Evolutionary conservation across 176 grass and related monocot genomes (phyloP), one percentile per base, ranked within the genome.

Genomic region (Aegilops umbellulata): DNA sequence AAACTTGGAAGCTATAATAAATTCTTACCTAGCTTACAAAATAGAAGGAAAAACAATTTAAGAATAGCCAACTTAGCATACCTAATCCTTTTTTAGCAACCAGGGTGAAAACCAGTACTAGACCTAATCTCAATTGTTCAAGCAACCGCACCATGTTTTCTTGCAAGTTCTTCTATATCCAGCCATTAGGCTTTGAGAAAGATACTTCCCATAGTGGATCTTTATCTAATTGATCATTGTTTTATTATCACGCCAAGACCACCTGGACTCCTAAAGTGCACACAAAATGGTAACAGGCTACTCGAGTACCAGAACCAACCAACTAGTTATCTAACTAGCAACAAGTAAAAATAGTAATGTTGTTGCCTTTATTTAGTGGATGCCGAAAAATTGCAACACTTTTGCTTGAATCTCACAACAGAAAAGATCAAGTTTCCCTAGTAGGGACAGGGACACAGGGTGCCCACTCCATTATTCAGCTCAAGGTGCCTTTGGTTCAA

Each of bases 201-300:
- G 35, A 58, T 42, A 76, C 76, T 84, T 87, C 20, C 57, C 46
- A 29, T 15, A 17, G 16, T 60, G 46, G 10, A 23, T 46, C 42
- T 31, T 26, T 22, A 78, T 86, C 72, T 70, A 86, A 53, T 82
- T 74, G 15, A 49, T 68, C 60, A 11, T 55, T 64, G 10, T 15
- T 65, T 65, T 65, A 22, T 41, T 65, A 55, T 14, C 34, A 68
- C 60, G 79, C 23, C 23, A 20, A 20, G 29, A 81, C 17, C 6
- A 51, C 22, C 82, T 36, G 72, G 61, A 31, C 34, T 63, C 51
- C 76, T 58, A 70, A 63, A 63, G 15, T 72, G 20, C 53, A 65
- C 19, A 62, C 1, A 25, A 17, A 31, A 83, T 65, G 17, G 12
- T 78, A 72, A 29, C 39, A 60, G 6, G 16, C 66, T 10, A 16